Base-by-base conservation (phyloP, 768 basidiomycete species). In the Lentinula detonsa region DNA sequence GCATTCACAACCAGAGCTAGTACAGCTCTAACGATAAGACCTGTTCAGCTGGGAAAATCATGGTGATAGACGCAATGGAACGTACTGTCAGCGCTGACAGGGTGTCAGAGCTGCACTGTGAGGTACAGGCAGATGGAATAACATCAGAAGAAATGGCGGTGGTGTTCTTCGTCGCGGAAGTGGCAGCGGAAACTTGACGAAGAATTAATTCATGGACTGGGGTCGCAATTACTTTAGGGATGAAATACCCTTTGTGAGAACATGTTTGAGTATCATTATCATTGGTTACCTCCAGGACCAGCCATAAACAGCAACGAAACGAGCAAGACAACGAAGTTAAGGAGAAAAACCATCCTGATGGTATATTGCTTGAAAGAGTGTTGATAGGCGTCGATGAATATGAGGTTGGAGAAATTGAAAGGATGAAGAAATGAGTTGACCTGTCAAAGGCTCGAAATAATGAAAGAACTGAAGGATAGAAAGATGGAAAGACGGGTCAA, bases 271-370 rank as follows among this genome's bases (percentile, higher is more conserved):
- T 4, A 8, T 21, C 10, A 18, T 8, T 6, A 43, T 7, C 23
- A 11, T 15, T 28, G 43, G 21, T 8, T 16, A 56, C 55, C 37
- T 28, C 55, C 55, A 15, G 43, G 55, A 21, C 23, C 11, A 42
- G 28, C 55, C 40, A 56, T 11, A 42, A 56, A 43, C 28, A 43
- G 16, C 15, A 56, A 40, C 39, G 55, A 56, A 56, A 40, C 13
- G 8, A 56, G 55, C 23, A 40, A 40, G 31, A 56, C 16, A 39
- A 56, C 40, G 37, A 56, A 1, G 40, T 56, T 56, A 21, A 43
- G 5, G 40, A 56, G 33, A 33, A 40, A 42, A 37, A 56, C 55
- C 55, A 56, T 56, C 55, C 55, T 40, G 55, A 56, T 56, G 55
- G 55, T 37, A 43, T 9, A 40, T 43, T n/a, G 43, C n/a, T 56